Conservation (phyloP, 2,329 filamentous ascomycete genomes). For the Zymoseptoria ardabiliae region DNA sequence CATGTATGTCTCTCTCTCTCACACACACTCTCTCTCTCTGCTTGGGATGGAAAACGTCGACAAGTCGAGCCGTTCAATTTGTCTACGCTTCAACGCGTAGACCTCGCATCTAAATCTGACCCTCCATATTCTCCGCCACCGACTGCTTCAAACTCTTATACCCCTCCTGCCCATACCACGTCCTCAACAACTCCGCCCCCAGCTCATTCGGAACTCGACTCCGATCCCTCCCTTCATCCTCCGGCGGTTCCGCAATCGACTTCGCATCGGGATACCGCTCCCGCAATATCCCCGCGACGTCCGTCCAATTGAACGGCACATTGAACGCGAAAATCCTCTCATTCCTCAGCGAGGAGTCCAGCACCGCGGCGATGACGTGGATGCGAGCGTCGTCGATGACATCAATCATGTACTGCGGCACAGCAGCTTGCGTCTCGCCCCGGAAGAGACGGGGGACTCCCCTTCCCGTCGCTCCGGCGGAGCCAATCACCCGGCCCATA, state of each 20-base stretch:
- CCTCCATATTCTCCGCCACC: slow-evolving; percentile 19
- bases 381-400: slow-evolving; percentile 45
- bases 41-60: too few species aligned
- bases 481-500: slow-evolving; percentile 16
- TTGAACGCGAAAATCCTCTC: slow-evolving; percentile 52
- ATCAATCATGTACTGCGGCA: slow-evolving; percentile 35
- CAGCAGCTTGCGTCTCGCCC: slow-evolving; percentile 8
- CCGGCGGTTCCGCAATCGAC: slow-evolving; percentile 11
- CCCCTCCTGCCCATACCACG: slow-evolving; percentile 24
- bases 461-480: slow-evolving; percentile 10
- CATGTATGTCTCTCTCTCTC: too few species aligned
- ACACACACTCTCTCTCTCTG: too few species aligned
- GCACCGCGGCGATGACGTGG: slow-evolving; percentile 44
- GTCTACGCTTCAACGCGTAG: too few species aligned
- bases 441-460: slow-evolving; percentile 12
- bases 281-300: slow-evolving; percentile 34
- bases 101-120: slow-evolving; percentile 2
- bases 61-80: too few species aligned
- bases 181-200: slow-evolving; percentile 23
- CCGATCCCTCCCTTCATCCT: slow-evolving; percentile 18
- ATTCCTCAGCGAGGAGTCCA: slow-evolving; percentile 38
- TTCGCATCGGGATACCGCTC: slow-evolving; percentile 34
- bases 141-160: slow-evolving; percentile 23
- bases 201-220: slow-evolving; percentile 22
- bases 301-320: slow-evolving; percentile 40